Evolutionary conservation across 208 protist genomes (phyloP).

Genomic region (Wallacemonas sp.): DNA sequence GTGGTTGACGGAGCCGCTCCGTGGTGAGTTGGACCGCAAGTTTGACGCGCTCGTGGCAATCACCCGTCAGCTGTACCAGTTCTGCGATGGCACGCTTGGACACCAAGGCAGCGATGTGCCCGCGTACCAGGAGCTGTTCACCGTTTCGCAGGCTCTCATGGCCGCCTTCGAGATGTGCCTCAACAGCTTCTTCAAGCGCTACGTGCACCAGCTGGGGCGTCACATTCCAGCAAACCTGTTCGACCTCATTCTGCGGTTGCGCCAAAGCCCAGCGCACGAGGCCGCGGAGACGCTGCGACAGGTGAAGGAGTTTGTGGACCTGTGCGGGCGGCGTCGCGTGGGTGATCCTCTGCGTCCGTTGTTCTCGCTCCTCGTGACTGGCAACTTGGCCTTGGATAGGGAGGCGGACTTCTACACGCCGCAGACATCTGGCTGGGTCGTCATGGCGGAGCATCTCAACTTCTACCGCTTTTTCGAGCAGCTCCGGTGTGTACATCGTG

Average conservation of each 20-base stretch:
- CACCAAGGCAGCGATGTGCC: constrained; percentile 97
- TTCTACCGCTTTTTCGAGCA: constrained; percentile 99
- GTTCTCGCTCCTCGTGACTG: constrained; percentile 72
- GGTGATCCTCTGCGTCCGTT: constrained; percentile 59
- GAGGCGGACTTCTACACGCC: constrained; percentile 88
- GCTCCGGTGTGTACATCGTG: constrained; percentile 98
- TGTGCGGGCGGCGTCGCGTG: constrained; percentile 34
- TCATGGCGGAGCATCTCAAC: constrained; percentile 99
- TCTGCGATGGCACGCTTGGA: constrained; percentile 83
- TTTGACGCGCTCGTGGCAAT: constrained; percentile 96
- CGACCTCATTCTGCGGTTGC: constrained; percentile 29
- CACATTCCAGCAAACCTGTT: constrained; percentile 62
- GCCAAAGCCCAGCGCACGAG: constrained; percentile 21
- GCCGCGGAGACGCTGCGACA: constrained; percentile 44
- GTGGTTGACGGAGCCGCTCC: constrained; percentile 66
- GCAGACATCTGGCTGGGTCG: constrained; percentile 94
- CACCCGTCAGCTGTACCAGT: constrained; percentile 95
- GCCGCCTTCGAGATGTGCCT: constrained; percentile 91
- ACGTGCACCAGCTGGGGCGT: constrained; percentile 53
- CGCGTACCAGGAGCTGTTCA: constrained; percentile 96
- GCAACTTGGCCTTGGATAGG: constrained; percentile 75
- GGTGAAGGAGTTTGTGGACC: constrained; percentile 60
- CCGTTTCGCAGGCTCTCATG: constrained; percentile 93
- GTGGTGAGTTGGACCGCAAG: constrained; percentile 91
- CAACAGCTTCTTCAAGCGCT: constrained; percentile 55